These are phyloP conservation scores for Candida dajiaensis DNA, from an alignment of 805 yeast species.

Conservation along the genomic window DNA sequence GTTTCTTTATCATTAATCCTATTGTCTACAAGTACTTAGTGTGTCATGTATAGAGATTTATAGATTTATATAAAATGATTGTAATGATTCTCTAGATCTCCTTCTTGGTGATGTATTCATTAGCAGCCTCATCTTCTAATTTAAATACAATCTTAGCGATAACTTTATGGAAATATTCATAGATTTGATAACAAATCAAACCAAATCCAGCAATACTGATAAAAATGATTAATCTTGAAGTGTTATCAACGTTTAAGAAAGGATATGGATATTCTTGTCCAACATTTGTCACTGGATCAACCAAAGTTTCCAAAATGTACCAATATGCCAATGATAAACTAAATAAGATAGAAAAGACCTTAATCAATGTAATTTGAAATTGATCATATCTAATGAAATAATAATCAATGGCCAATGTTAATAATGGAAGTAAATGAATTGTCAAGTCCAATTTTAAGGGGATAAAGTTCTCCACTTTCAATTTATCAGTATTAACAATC, in stretches of 20 bases:
- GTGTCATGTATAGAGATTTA: too few relatives aligned
- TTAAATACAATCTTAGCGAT: neutral
- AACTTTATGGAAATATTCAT: neutral
- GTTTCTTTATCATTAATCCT: neutral
- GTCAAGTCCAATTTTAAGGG: conserved; percentile 49
- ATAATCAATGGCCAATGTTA: conserved; percentile 48
- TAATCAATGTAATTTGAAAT: conserved; percentile 28
- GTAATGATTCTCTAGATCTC: neutral
- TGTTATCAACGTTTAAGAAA: conserved; percentile 49
- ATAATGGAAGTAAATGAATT: conserved; percentile 55
- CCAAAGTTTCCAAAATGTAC: conserved; percentile 40
- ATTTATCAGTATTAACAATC: conserved; percentile 33
- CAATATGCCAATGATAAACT: conserved; percentile 41
- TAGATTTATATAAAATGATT: too few relatives aligned
- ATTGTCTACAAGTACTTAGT: neutral
- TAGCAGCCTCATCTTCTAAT: neutral
- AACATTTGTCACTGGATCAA: conserved; percentile 33
- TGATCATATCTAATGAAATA: conserved; percentile 45
- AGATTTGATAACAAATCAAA: conserved; percentile 11
- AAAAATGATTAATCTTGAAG: conserved; percentile 43
- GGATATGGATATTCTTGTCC: conserved; percentile 53
- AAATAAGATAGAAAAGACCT: conserved; percentile 29
- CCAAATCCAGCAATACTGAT: conserved; percentile 35
- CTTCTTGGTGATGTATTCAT: neutral
- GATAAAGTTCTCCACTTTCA: conserved; percentile 27